Evolutionary conservation across 305 asterid species (phyloP), one percentile per base, ranked within the genome.

Genomic region (Monarda citriodora): DNA sequence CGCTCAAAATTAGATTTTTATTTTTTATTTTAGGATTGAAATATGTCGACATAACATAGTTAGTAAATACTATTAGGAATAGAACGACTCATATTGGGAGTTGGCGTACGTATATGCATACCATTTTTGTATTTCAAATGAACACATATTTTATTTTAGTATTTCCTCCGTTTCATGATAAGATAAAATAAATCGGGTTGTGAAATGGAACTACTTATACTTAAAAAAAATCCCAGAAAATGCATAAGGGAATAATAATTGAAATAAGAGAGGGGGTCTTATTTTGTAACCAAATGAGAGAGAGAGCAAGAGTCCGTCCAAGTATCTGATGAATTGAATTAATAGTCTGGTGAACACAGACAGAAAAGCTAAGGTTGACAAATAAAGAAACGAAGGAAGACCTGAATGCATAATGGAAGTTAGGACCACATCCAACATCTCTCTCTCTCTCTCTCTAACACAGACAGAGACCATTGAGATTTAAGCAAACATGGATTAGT

Each of bases 351-450:
- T 56, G 70, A 74, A 78, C 71, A 70, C 80, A 26, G 32, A 29
- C 8, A 29, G 32, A 29, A 5, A 29, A 29, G 32, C 32, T 23
- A 23, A 49, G 64, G 65, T 46, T 22, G 66, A 70, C 46, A 72
- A 59, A 67, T 63, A 53, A 72, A 72, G 82, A 65, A 58, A 70
- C 52, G n/a, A n/a, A n/a, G n/a, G 42, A 51, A 63, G 38, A 59
- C 52, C 67, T 36, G 40, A 36, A 53, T 73, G 66, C 72, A 71
- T 74, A 71, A 71, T 76, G 77, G 53, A 61, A 64, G 48, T 63
- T 58, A 72, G 87, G 85, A 79, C 87, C 83, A 82, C 82, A 37
- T 38, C 29, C 26, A 2, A 23, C 50, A 67, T 62, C 26, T 25
- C 26, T 25, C 26, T 26, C 31, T 26, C 31, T 26, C 31, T 26